Evolutionary conservation across 352 stramenopile species (phyloP).

Genomic region (Globisporangium solare): DNA sequence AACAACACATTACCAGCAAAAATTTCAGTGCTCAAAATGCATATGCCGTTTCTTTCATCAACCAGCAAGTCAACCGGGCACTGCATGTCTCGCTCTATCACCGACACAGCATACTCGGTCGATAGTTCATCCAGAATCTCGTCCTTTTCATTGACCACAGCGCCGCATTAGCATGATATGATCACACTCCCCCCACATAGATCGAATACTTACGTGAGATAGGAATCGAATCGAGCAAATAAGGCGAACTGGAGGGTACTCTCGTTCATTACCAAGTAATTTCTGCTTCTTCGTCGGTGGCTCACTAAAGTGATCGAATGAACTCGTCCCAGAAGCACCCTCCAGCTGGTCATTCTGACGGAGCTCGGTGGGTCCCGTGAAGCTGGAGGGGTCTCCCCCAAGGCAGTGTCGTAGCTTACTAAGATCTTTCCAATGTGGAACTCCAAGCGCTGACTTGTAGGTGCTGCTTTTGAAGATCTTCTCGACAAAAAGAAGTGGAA

Average conservation of each 20-base stretch:
- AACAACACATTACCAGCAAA: slow-evolving; percentile 32
- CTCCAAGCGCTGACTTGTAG: slow-evolving; percentile 36
- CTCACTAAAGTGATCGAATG: slow-evolving; percentile 8
- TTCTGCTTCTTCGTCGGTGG: slow-evolving; percentile 20
- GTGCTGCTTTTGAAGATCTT: slow-evolving; percentile 26
- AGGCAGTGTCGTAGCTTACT: slow-evolving; percentile 10
- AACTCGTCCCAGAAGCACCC: not conserved
- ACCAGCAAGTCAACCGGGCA: slow-evolving; percentile 54
- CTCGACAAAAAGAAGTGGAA: slow-evolving; percentile 16
- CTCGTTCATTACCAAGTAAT: slow-evolving; percentile 9
- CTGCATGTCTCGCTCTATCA: slow-evolving; percentile 59
- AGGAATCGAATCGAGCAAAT: slow-evolving; percentile 14
- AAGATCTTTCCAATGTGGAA: slow-evolving; percentile 37
- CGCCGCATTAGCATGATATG: not conserved
- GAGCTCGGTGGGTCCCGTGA: not conserved
- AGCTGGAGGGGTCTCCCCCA: not conserved
- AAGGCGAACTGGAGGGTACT: slow-evolving; percentile 11
- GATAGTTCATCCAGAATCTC: slow-evolving; percentile 58
- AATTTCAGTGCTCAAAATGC: slow-evolving; percentile 23
- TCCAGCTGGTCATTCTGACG: not conserved
- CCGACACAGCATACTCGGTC: slow-evolving; percentile 42
- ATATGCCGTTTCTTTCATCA: slow-evolving; percentile 62
- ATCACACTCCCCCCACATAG: not conserved
- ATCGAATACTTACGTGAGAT: slow-evolving; percentile 1
- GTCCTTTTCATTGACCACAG: slow-evolving; percentile 25